These are phyloP conservation scores for Paecilomyces sp. DNA, from an alignment of 2,329 filamentous ascomycete species.

Conservation along the genomic window DNA sequence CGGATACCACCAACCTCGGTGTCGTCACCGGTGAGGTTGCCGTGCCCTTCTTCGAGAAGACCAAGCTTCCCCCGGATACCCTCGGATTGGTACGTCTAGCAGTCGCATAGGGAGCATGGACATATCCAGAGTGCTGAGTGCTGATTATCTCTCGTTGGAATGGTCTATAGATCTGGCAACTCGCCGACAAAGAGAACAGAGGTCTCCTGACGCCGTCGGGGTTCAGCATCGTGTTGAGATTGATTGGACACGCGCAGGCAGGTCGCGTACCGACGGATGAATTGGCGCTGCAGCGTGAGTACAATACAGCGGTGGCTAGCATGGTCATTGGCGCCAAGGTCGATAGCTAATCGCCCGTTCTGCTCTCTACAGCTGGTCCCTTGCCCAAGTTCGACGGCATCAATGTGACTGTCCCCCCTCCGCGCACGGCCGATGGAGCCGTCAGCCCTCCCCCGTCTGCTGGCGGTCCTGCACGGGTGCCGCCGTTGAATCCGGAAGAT, in stretches of 20 bases:
- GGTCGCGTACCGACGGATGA: constrained; percentile 74
- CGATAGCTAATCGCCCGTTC: neutral
- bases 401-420: constrained; percentile 39
- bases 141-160: neutral
- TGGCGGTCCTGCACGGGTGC: constrained; percentile 70
- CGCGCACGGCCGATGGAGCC: constrained; percentile 51
- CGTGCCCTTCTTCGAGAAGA: constrained; percentile 97
- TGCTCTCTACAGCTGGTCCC: constrained; percentile 54
- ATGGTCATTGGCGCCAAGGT: neutral
- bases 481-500: constrained; percentile 80
- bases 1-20: constrained; percentile 83
- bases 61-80: constrained; percentile 73
- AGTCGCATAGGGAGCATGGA: neutral
- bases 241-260: constrained; percentile 93
- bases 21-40: constrained; percentile 94
- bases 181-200: constrained; percentile 93
- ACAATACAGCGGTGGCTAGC: constrained; percentile 13
- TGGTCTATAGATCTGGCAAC: constrained; percentile 81
- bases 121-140: constrained; percentile 1
- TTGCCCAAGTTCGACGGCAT: constrained; percentile 87
- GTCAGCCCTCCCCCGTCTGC: constrained; percentile 39
- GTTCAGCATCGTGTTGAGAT: constrained; percentile 84
- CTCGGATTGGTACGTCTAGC: constrained; percentile 68
- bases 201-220: constrained; percentile 87
- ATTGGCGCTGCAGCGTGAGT: constrained; percentile 67